These are phyloP conservation scores for Xylariales sp. DNA, from an alignment of 2,329 filamentous ascomycete genomes.

Conservation along the genomic window DNA sequence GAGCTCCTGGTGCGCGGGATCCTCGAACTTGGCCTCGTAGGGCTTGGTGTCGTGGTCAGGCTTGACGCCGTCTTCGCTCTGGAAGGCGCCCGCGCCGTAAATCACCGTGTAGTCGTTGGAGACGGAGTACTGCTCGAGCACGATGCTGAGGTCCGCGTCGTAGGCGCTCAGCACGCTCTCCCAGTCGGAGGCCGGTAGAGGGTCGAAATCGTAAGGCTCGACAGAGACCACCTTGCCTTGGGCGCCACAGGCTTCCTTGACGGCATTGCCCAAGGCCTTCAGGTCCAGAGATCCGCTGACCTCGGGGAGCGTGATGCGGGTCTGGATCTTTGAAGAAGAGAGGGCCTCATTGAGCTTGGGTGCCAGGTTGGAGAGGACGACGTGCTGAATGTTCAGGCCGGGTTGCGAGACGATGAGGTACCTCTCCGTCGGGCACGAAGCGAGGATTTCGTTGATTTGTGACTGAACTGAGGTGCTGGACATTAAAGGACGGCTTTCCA, in stretches of 20 bases:
- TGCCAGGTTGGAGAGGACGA: constrained; percentile 43
- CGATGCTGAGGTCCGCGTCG: constrained; percentile 48
- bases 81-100: constrained; percentile 61
- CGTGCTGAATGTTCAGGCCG: constrained; percentile 66
- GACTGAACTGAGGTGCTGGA: constrained; percentile 37
- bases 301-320: constrained; percentile 49
- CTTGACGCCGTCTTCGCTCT: constrained; percentile 12
- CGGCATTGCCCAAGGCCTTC: constrained; percentile 35
- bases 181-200: constrained; percentile 34
- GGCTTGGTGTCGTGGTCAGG: constrained; percentile 34
- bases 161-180: constrained; percentile 36
- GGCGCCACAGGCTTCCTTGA: constrained; percentile 41
- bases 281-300: constrained; percentile 47
- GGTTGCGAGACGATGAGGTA: constrained; percentile 79
- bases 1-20: constrained; percentile 65
- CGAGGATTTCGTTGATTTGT: constrained; percentile 48
- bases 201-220: constrained; percentile 34
- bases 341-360: constrained; percentile 45
- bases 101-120: constrained; percentile 66
- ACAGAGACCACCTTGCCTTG: constrained; percentile 32
- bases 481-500: too few species aligned
- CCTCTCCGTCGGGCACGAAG: constrained; percentile 64
- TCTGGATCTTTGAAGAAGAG: constrained; percentile 27
- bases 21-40: constrained; percentile 64
- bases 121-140: constrained; percentile 33